Percentiles rank a stretch among this genome's conserved stretches.
Conservation (phyloP, 768 basidiomycete genomes). For the Calvatia gigantea region DNA sequence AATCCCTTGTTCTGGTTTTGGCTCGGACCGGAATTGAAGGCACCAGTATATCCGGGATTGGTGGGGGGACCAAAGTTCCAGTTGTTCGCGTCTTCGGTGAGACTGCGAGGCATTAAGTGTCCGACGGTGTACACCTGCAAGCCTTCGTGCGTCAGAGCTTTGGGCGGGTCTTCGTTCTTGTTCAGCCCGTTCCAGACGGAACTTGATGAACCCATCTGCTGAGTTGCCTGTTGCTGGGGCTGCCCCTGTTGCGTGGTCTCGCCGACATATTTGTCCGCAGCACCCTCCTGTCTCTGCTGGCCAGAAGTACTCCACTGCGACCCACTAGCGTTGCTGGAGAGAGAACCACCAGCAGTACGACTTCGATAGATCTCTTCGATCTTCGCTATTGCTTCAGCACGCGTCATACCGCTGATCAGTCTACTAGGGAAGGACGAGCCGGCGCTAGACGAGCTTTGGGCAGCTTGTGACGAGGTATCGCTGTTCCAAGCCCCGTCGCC, state of each 20-base stretch:
- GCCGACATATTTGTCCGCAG: background rate
- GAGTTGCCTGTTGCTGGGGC: slow-evolving; percentile 8
- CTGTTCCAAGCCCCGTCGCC: slow-evolving; percentile 29
- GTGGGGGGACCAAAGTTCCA: slow-evolving; percentile 53
- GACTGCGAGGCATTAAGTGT: slow-evolving; percentile 61
- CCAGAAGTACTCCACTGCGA: background rate
- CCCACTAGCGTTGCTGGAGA: slow-evolving; percentile 1
- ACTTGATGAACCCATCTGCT: background rate
- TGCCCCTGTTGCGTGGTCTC: slow-evolving; percentile 1
- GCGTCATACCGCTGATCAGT: slow-evolving; percentile 15
- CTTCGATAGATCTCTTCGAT: slow-evolving; percentile 52
- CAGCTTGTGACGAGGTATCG: background rate
- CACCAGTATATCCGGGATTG: background rate
- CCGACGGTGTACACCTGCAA: slow-evolving; percentile 81
- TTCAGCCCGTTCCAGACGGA: slow-evolving; percentile 2
- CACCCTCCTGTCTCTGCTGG: background rate
- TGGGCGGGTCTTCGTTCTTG: slow-evolving; percentile 10
- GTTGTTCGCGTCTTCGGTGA: slow-evolving; percentile 25
- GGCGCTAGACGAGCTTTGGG: background rate
- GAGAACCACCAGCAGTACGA: slow-evolving; percentile 14
- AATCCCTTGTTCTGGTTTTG: background rate
- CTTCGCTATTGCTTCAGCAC: slow-evolving; percentile 47
- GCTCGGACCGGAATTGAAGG: background rate
- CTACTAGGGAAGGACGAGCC: background rate
- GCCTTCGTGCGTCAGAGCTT: slow-evolving; percentile 50